A percentile compares a stretch with the other conserved stretches of the same genome.
These are phyloP conservation scores for Mycena galopus DNA, from an alignment of 768 basidiomycete species.

Conservation along the genomic window DNA sequence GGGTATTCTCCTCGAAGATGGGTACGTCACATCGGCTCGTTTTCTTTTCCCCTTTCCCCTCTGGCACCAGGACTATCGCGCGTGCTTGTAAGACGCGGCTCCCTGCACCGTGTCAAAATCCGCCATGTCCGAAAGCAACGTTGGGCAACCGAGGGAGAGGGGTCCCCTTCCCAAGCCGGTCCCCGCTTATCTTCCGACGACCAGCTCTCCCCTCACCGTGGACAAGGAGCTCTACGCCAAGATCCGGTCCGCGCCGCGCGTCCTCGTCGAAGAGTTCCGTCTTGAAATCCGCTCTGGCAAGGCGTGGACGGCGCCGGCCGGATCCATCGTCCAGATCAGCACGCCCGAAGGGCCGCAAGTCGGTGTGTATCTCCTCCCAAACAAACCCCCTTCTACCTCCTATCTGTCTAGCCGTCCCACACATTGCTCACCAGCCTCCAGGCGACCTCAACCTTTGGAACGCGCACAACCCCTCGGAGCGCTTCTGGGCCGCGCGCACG, in stretches of 20 bases:
- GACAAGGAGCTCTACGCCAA: conserved; percentile 37
- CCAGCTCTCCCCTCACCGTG: conserved; percentile 33
- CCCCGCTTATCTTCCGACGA: conserved; percentile 22
- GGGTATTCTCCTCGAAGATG: conserved; percentile 18
- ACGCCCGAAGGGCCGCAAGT: conserved; percentile 41
- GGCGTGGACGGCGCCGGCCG: conserved; percentile 38
- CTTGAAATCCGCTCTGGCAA: conserved; percentile 38
- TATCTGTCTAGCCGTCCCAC: conserved; percentile 1
- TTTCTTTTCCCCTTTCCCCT: conserved; percentile 21
- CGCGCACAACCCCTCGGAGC: conserved; percentile 33
- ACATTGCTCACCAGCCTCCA: conserved; percentile 14
- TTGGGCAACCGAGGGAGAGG: conserved; percentile 19
- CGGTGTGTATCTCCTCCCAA: conserved; percentile 23
- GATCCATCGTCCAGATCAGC: conserved; percentile 38
- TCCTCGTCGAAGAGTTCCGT: conserved; percentile 36
- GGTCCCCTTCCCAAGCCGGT: conserved; percentile 21
- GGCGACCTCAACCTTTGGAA: conserved; percentile 41
- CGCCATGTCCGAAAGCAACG: conserved; percentile 22
- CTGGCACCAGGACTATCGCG: conserved; percentile 19
- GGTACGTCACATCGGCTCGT: conserved; percentile 20
- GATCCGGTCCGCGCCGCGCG: conserved; percentile 29
- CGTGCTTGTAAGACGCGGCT: conserved; percentile 17
- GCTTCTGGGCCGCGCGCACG: conserved; percentile 40
- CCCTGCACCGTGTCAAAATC: conserved; percentile 22
- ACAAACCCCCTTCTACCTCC: conserved; percentile 13